phyloP scores from a whole-genome alignment of 495 filamentous ascomycete species.

The Lophiotrema nucula region DNA sequence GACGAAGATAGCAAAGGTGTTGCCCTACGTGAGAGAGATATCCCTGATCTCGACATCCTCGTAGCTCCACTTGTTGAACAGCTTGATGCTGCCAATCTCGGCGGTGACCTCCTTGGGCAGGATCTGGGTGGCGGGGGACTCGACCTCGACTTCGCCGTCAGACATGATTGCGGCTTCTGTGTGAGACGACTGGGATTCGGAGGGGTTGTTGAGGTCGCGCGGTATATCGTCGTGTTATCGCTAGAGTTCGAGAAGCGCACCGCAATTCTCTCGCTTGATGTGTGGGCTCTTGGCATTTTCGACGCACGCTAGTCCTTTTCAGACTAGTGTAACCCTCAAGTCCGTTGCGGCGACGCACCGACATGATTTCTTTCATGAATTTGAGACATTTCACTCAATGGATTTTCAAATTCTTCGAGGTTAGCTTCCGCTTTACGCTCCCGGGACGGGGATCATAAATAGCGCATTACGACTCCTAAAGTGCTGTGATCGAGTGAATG shows the following conservation, averaged over 20 bases:
- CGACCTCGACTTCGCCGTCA: slow-evolving; percentile 96
- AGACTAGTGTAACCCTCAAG: too few species aligned
- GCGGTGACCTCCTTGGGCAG: slow-evolving; percentile 92
- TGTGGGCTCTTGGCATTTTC: too few species aligned
- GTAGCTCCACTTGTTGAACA: slow-evolving; percentile 97
- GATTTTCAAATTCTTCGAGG: too few species aligned
- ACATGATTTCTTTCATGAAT: too few species aligned
- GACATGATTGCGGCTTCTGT: slow-evolving; percentile 54
- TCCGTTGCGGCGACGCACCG: too few species aligned
- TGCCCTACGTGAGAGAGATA: slow-evolving; percentile 96
- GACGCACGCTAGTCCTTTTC: too few species aligned
- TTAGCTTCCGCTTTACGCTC: too few species aligned
- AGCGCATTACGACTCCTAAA: too few species aligned
- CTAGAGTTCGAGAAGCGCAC: slow-evolving; percentile 7
- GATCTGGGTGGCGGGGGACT: slow-evolving; percentile 68
- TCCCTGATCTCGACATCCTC: slow-evolving; percentile 99
- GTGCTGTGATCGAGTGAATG: too few species aligned
- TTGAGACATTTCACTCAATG: too few species aligned
- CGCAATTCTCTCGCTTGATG: slow-evolving; percentile 3
- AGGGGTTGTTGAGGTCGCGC: slow-evolving; percentile 1
- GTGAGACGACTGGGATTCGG: slow-evolving; percentile 21
- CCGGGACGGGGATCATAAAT: too few species aligned
- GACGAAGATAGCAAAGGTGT: slow-evolving; percentile 4
- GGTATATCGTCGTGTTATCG: slow-evolving; percentile 18
- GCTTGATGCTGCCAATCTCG: slow-evolving; percentile 91